Base-by-base conservation (phyloP, 345 rosid species). In the Aegle marmelos region DNA sequence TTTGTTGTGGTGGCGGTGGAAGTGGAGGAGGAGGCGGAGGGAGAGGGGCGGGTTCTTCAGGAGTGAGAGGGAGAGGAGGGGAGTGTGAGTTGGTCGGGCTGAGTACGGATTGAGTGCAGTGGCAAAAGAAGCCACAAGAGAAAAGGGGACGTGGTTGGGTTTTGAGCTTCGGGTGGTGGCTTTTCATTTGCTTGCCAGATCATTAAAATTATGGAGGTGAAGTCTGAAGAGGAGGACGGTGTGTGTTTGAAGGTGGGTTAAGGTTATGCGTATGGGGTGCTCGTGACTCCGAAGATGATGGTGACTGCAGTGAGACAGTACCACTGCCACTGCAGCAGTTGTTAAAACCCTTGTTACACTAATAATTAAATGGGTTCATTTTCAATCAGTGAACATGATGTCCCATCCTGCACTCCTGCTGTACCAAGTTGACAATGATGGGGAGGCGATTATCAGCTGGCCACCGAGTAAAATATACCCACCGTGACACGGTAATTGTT, bases 121-220 rank as follows among this genome's bases (percentile, higher is more conserved):
- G 91, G 76, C 98, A 89, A 78, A 93, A 94, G 90, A 94, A 90
- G 73, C 92, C 87, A 6, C 97, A 94, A 0, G 97, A 91, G 84
- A 91, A 91, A 83, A 94, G 87, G 1, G 92, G 91, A 33, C 94
- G 88, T 22, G 87, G 89, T 2, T 85, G 94, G 48, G 92, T 85
- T 85, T 92, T 92, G 33, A 89, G 85, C 78, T 91, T 94, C 0
- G 86, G 90, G 45, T 85, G 89, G 64, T 72, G 50, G 13, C 50
- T 45, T 45, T 45, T 45, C 50, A 45, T 45, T 45, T 45, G 50
- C 50, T 13, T 45, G 17, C 16, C 50, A 11, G 50, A 45, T 13
- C 4, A 13, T 45, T 45, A 45, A 45, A 13, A 13, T 45, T 13
- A 45, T 2, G 50, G 50, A 45, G 50, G 17, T 45, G 17, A 13